Conservation (phyloP, 2,329 filamentous ascomycete species). For the Penicillium sp. region DNA sequence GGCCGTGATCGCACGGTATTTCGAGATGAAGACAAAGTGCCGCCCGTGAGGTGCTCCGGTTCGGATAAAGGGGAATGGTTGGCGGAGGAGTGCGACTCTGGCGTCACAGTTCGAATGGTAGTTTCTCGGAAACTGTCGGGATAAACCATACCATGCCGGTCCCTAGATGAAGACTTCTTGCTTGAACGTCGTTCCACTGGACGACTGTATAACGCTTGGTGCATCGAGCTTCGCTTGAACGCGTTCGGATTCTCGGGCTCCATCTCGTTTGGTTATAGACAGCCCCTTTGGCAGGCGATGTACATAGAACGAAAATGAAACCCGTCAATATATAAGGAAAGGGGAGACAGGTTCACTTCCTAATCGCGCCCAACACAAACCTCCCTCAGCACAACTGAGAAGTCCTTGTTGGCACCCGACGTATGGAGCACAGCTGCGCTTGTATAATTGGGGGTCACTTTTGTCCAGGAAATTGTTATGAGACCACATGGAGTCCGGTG, state of each 20-base stretch:
- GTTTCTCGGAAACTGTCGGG: constrained; percentile 46
- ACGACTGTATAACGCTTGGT: constrained; percentile 39
- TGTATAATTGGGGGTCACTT: constrained; percentile 34
- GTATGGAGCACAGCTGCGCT: constrained; percentile 31
- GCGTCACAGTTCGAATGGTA: constrained; percentile 48
- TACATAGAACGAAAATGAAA: constrained; percentile 19
- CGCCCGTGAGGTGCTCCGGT: constrained; percentile 32
- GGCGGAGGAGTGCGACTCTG: constrained; percentile 39
- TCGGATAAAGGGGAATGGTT: constrained; percentile 42
- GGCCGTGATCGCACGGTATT: constrained; percentile 35
- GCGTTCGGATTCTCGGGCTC: constrained; percentile 43
- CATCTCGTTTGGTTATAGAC: constrained; percentile 32
- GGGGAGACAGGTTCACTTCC: constrained; percentile 22
- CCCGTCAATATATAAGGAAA: constrained; percentile 21
- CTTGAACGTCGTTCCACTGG: constrained; percentile 46
- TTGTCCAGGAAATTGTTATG: constrained; percentile 34
- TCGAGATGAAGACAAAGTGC: constrained; percentile 38
- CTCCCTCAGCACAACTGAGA: constrained; percentile 23
- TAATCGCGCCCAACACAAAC: constrained; percentile 25
- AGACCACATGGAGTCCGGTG: constrained; percentile 41
- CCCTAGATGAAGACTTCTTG: constrained; percentile 49
- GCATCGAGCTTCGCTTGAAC: constrained; percentile 41
- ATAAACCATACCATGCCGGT: constrained; percentile 48
- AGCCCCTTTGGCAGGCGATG: constrained; percentile 13
- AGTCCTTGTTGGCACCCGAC: constrained; percentile 23